These are phyloP conservation scores for Penicillium expansum DNA, from an alignment of 2,329 filamentous ascomycete genomes.

Conservation along the genomic window DNA sequence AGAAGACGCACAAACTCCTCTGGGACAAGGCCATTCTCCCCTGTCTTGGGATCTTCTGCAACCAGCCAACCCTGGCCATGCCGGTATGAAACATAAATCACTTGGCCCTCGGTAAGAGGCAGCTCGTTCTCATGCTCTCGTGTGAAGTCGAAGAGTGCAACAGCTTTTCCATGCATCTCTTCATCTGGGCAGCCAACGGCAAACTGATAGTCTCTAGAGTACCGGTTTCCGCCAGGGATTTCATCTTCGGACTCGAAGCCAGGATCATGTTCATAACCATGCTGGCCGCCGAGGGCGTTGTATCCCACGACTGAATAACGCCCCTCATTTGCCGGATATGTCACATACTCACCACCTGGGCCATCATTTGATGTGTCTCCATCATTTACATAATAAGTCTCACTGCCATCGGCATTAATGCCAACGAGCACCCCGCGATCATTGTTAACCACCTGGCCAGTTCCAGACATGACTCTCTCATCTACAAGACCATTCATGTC, in stretches of 20 bases:
- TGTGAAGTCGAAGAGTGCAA: constrained; percentile 92
- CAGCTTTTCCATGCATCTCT: constrained; percentile 94
- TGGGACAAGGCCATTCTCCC: constrained; percentile 88
- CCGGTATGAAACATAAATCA: constrained; percentile 93
- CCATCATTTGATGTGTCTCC: constrained; percentile 63
- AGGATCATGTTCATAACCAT: constrained; percentile 31
- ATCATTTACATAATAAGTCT: constrained; percentile 70
- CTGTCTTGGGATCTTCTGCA: constrained; percentile 90
- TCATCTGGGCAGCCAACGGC: constrained; percentile 94
- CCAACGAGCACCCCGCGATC: constrained; percentile 67
- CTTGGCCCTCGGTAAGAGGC: constrained; percentile 86
- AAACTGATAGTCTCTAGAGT: constrained; percentile 89
- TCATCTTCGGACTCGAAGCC: constrained; percentile 44
- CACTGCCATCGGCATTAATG: constrained; percentile 66
- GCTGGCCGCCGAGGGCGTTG: constrained; percentile 43
- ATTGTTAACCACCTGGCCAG: constrained; percentile 46
- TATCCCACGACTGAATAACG: constrained; percentile 52
- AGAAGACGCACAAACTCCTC: constrained; percentile 94
- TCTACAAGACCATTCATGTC: constrained; percentile 43
- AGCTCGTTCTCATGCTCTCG: constrained; percentile 96
- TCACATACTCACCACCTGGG: constrained; percentile 75
- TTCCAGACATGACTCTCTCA: constrained; percentile 13
- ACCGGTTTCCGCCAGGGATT: constrained; percentile 64
- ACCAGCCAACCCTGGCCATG: constrained; percentile 98
- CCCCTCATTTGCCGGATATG: constrained; percentile 66